Evolutionary conservation across 345 rosid species (phyloP).

Genomic region (Capsella bursapastoris): DNA sequence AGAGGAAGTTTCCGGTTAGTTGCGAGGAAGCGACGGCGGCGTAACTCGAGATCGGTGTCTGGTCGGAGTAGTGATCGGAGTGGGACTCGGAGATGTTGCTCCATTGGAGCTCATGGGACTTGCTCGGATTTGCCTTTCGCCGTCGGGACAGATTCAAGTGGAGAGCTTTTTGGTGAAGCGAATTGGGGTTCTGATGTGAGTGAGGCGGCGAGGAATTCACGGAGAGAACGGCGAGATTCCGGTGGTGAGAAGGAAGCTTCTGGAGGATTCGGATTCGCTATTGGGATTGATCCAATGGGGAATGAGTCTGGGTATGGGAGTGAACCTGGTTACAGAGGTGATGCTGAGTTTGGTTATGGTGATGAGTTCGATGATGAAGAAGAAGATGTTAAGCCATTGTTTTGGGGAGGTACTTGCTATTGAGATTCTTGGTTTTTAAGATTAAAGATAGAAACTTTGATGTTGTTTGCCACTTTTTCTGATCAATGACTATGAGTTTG

Average conservation of each 20-base stretch:
- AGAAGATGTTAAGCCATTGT: slow-evolving; percentile 73
- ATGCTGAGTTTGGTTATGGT: slow-evolving; percentile 92
- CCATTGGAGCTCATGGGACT: slow-evolving; percentile 82
- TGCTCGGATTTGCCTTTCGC: slow-evolving; percentile 93
- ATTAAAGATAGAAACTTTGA: slow-evolving; percentile 11
- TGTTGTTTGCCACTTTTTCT: slow-evolving; percentile 4
- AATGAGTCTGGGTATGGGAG: slow-evolving; percentile 94
- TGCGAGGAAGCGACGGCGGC: slow-evolving; percentile 75
- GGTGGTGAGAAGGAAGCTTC: slow-evolving; percentile 65
- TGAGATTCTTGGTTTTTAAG: background rate
- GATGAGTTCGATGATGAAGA: slow-evolving; percentile 97
- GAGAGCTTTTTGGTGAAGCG: slow-evolving; percentile 81
- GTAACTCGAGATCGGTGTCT: slow-evolving; percentile 86
- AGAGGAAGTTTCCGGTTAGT: slow-evolving; percentile 54
- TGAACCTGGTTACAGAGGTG: slow-evolving; percentile 97
- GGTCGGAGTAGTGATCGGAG: slow-evolving; percentile 96
- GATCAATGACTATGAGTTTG: background rate
- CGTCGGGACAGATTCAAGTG: slow-evolving; percentile 93
- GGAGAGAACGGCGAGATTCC: slow-evolving; percentile 65
- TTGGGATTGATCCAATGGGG: slow-evolving; percentile 66
- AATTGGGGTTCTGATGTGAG: slow-evolving; percentile 93
- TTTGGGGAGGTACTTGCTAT: slow-evolving; percentile 77
- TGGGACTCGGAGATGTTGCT: slow-evolving; percentile 85
- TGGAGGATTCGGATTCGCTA: slow-evolving; percentile 46
- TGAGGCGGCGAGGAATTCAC: slow-evolving; percentile 73